Percentiles rank a stretch among this genome's conserved stretches.
phyloP scores from a whole-genome alignment of 2,329 filamentous ascomycete genomes.

The Trichoderma asperellum region DNA sequence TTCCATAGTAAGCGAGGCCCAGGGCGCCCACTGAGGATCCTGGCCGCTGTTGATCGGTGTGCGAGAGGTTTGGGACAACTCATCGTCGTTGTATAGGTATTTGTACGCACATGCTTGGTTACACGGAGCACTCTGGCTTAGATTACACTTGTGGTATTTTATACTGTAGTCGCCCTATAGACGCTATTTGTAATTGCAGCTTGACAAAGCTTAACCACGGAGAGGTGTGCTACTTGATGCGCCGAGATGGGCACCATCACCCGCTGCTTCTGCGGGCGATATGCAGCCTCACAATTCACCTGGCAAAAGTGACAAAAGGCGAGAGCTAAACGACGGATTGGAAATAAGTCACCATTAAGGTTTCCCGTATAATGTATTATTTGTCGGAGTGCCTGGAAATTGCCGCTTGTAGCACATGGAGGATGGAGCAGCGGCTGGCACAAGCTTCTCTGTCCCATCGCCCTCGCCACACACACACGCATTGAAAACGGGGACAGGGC shows the following conservation, averaged over 20 bases:
- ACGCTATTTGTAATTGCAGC: neutral
- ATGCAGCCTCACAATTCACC: neutral
- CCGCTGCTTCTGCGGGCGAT: neutral
- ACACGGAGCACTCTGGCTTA: neutral
- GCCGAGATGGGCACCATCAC: neutral
- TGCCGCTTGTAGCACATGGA: constrained; percentile 4
- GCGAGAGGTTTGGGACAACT: neutral
- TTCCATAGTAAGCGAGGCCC: constrained; percentile 21
- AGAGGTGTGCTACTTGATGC: neutral
- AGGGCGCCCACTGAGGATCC: neutral
- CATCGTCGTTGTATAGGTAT: neutral
- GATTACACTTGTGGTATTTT: neutral
- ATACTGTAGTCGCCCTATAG: neutral
- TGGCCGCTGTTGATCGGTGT: constrained; percentile 12
- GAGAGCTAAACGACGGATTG: neutral
- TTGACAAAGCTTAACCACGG: neutral
- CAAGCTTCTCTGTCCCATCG: constrained; percentile 9
- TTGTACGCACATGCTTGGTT: neutral
- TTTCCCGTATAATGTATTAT: constrained; percentile 1
- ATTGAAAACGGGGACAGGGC: neutral
- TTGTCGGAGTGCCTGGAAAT: neutral
- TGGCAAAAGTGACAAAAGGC: constrained; percentile 8
- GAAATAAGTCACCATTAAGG: constrained; percentile 7
- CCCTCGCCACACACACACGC: constrained; percentile 2
- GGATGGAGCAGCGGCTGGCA: constrained; percentile 21